phyloP scores from a whole-genome alignment of 2,329 filamentous ascomycete genomes.

The Onygenales sp. region DNA sequence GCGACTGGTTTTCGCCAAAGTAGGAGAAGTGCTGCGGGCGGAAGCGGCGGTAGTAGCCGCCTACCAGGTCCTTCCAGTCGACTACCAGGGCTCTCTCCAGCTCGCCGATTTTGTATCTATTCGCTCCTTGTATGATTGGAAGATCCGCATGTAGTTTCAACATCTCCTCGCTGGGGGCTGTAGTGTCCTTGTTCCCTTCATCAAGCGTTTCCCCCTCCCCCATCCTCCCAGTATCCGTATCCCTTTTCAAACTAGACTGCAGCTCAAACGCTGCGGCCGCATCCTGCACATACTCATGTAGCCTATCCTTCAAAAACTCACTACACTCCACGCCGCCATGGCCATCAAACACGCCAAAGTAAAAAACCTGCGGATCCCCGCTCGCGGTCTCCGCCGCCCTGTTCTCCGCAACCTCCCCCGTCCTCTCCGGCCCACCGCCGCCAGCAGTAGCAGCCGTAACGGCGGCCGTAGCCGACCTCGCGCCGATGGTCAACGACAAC shows the following conservation, averaged over 20 bases:
- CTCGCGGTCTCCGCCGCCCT: conserved; percentile 61
- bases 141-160: conserved; percentile 21
- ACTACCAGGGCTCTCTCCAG: conserved; percentile 63
- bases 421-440: background rate
- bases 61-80: conserved; percentile 74
- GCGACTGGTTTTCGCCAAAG: conserved; percentile 23
- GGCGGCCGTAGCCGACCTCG: conserved; percentile 11
- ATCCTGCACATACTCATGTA: conserved; percentile 84
- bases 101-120: conserved; percentile 53
- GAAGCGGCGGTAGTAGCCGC: conserved; percentile 91
- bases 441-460: conserved; percentile 9
- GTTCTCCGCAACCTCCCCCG: conserved; percentile 37
- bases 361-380: conserved; percentile 93
- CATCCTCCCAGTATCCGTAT: conserved; percentile 7
- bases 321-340: conserved; percentile 88
- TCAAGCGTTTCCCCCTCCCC: background rate
- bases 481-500: conserved; percentile 45
- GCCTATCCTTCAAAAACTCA: conserved; percentile 69
- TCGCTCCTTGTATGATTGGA: conserved; percentile 43
- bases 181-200: conserved; percentile 5
- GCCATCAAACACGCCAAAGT: conserved; percentile 93
- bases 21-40: conserved; percentile 66
- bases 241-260: conserved; percentile 58
- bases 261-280: conserved; percentile 68
- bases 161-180: conserved; percentile 1